Conservation (phyloP, 2,329 filamentous ascomycete species). For the Aotearoamyces nothofagi region DNA sequence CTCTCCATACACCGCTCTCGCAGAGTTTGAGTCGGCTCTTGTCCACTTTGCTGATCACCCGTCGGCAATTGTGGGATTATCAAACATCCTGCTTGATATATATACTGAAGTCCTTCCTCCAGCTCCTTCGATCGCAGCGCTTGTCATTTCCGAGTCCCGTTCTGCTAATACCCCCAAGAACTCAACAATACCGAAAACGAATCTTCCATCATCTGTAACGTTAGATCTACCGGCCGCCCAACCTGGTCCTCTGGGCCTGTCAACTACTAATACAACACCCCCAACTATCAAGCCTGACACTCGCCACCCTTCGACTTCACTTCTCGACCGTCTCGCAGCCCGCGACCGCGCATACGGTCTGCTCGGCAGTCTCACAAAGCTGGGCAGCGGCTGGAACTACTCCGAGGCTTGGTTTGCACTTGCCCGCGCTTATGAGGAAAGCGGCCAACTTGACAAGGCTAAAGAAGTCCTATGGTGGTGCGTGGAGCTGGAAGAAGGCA, state of each 20-base stretch:
- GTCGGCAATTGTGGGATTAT: conserved; percentile 64
- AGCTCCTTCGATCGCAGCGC: conserved; percentile 13
- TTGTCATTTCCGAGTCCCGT: conserved; percentile 4
- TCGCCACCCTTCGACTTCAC: conserved; percentile 9
- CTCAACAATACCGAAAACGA: conserved; percentile 7
- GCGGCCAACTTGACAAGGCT: conserved; percentile 71
- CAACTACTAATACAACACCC: conserved; percentile 13
- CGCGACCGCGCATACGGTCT: conserved; percentile 80
- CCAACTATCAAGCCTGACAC: conserved; percentile 12
- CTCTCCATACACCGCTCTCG: conserved; percentile 50
- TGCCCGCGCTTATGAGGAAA: conserved; percentile 75
- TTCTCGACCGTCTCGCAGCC: conserved; percentile 63
- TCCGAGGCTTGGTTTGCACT: conserved; percentile 88
- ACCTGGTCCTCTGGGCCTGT: conserved; percentile 17
- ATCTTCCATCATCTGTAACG: conserved; percentile 4
- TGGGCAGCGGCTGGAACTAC: conserved; percentile 78
- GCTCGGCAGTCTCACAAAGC: conserved; percentile 67
- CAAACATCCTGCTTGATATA: conserved; percentile 74
- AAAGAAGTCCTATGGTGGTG: conserved; percentile 97
- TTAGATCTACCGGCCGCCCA: conserved; percentile 9
- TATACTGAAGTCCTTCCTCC: conserved; percentile 57
- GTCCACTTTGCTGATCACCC: conserved; percentile 69
- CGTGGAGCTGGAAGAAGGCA: conserved; percentile 80
- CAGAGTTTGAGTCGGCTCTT: conserved; percentile 70
- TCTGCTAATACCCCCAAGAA: conserved; percentile 5